Evolutionary conservation across 2,329 filamentous ascomycete species (phyloP).

Genomic region (Hypoxylon sp.): DNA sequence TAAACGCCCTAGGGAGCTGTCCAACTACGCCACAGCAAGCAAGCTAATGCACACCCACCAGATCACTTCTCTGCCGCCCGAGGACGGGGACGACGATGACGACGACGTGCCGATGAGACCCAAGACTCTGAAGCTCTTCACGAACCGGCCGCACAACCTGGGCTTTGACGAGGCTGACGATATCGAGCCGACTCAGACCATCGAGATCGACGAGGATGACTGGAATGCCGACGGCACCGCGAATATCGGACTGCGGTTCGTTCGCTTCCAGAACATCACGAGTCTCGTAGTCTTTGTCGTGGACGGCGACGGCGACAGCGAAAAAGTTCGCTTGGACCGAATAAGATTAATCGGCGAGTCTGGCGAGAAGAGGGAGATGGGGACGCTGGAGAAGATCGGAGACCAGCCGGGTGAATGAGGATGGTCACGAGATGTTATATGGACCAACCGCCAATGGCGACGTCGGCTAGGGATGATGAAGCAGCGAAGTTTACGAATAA

Average conservation of each 20-base stretch:
- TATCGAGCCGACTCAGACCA: constrained; percentile 78
- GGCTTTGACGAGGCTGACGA: constrained; percentile 96
- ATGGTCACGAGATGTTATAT: constrained; percentile 10
- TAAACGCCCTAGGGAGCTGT: background rate
- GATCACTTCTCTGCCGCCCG: constrained; percentile 80
- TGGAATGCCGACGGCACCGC: constrained; percentile 84
- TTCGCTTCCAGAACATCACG: constrained; percentile 96
- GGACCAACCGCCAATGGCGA: constrained; percentile 12
- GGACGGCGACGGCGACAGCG: constrained; percentile 81
- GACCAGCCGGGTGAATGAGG: constrained; percentile 71
- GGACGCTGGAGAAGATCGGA: constrained; percentile 93
- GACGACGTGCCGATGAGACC: constrained; percentile 83
- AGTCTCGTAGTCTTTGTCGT: constrained; percentile 89
- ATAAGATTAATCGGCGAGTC: constrained; percentile 84
- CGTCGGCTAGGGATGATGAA: constrained; percentile 16
- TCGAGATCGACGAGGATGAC: constrained; percentile 76
- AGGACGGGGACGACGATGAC: constrained; percentile 61
- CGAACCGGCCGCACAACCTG: constrained; percentile 87
- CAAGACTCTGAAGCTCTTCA: constrained; percentile 83
- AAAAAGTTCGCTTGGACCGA: constrained; percentile 85
- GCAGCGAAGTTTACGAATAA: constrained; percentile 20
- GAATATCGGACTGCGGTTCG: constrained; percentile 79
- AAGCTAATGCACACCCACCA: constrained; percentile 53
- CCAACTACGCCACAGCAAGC: constrained; percentile 13
- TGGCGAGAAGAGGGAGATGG: constrained; percentile 91